A percentile compares a stretch with the other conserved stretches of the same genome.
These are phyloP conservation scores for Barbarea vulgaris DNA, from an alignment of 345 rosid genomes.

Conservation along the genomic window DNA sequence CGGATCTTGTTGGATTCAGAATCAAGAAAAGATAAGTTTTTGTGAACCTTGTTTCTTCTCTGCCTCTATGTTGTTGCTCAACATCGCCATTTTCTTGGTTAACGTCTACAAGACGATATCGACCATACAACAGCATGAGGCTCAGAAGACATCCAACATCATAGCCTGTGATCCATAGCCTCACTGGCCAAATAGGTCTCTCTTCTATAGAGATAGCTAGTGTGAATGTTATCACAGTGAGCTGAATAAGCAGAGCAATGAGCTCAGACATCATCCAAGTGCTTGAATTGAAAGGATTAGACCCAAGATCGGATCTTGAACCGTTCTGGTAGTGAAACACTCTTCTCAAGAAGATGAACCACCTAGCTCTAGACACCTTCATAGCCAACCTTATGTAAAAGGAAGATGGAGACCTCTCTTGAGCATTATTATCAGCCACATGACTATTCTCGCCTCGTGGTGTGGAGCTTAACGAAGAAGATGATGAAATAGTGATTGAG, in stretches of 20 bases:
- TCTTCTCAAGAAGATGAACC: conserved; percentile 92
- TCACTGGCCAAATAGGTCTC: conserved; percentile 89
- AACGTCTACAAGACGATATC: conserved; percentile 52
- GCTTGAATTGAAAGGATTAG: conserved; percentile 87
- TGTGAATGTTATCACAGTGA: conserved; percentile 64
- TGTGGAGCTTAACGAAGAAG: conserved; percentile 54
- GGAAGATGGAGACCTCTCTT: conserved; percentile 55
- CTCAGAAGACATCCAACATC: conserved; percentile 79
- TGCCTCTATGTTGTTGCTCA: conserved; percentile 69
- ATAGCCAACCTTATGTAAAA: conserved; percentile 64
- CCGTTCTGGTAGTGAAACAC: conserved; percentile 98
- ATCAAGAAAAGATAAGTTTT: background rate
- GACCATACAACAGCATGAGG: conserved; percentile 75
- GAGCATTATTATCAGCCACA: conserved; percentile 23
- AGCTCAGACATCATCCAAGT: conserved; percentile 91
- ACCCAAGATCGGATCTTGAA: conserved; percentile 78
- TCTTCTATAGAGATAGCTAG: conserved; percentile 68
- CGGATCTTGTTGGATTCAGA: conserved; percentile 10
- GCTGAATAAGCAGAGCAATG: conserved; percentile 69
- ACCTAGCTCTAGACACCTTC: conserved; percentile 90
- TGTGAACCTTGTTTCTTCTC: conserved; percentile 76
- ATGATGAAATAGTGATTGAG: conserved; percentile 40
- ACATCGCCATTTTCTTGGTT: conserved; percentile 59
- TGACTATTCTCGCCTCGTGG: conserved; percentile 38
- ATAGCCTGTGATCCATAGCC: conserved; percentile 87